Percentiles rank a stretch among this genome's conserved stretches.
Conservation (phyloP, 108 stramenopile species). For the Pelagomonas calceolata region DNA sequence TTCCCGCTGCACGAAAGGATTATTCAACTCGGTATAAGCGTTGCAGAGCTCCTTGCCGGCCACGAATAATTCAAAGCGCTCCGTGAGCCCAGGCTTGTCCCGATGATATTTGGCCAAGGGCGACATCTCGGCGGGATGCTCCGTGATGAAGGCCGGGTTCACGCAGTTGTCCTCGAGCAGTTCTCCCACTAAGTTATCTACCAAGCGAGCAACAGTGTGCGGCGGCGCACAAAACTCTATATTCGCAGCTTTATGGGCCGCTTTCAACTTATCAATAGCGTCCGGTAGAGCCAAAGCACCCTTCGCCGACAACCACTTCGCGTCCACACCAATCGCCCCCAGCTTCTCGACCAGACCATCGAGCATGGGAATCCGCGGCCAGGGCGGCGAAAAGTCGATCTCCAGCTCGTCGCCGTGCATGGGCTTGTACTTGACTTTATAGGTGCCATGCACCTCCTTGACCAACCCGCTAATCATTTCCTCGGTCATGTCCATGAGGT, state of each 20-base stretch:
- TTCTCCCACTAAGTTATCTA: slow-evolving; percentile 94
- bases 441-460: slow-evolving; percentile 78
- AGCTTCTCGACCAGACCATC: slow-evolving; percentile 84
- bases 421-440: slow-evolving; percentile 89
- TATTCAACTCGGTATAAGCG: slow-evolving; percentile 99
- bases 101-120: slow-evolving; percentile 97
- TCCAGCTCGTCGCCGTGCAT: slow-evolving; percentile 72
- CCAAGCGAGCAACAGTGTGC: slow-evolving; percentile 82
- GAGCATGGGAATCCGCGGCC: slow-evolving; percentile 91
- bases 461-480: slow-evolving; percentile 89
- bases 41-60: slow-evolving; percentile 95
- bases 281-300: slow-evolving; percentile 34
- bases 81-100: slow-evolving; percentile 78
- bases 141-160: slow-evolving; percentile 76
- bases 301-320: slow-evolving; percentile 10
- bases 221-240: slow-evolving; percentile 72
- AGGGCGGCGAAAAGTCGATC: slow-evolving; percentile 96
- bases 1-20: slow-evolving; percentile 79
- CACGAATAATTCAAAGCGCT: slow-evolving; percentile 97
- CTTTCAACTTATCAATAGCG: slow-evolving; percentile 57
- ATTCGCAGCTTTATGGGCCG: slow-evolving; percentile 23
- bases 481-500: slow-evolving; percentile 96
- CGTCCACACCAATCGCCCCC: slow-evolving; percentile 61
- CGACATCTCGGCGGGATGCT: slow-evolving; percentile 98
- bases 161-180: slow-evolving; percentile 82